These are phyloP conservation scores for Starmera dryadoides DNA, from an alignment of 805 yeast species.

Conservation along the genomic window DNA sequence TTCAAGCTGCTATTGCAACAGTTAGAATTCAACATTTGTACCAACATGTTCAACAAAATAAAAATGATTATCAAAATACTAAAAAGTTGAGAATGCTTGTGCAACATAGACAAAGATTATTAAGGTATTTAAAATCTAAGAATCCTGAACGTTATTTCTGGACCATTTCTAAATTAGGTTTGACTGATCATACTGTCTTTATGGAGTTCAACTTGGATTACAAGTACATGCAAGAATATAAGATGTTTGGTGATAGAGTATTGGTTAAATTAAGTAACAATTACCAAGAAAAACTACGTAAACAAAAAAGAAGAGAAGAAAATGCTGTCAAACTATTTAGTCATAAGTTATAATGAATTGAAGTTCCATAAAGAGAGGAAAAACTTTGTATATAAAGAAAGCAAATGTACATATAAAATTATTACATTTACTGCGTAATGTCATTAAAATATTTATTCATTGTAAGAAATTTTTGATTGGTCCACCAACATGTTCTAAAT, in stretches of 20 bases:
- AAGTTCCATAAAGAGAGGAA: too few species aligned
- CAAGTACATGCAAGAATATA: slow-evolving; percentile 70
- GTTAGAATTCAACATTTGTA: slow-evolving; percentile 72
- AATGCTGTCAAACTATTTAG: slow-evolving; percentile 23
- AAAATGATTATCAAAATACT: slow-evolving; percentile 66
- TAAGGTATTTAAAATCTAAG: slow-evolving; percentile 75
- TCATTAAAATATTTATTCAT: neutral
- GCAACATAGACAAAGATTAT: slow-evolving; percentile 79
- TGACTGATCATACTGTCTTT: slow-evolving; percentile 70
- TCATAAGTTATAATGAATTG: neutral
- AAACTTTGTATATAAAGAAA: neutral
- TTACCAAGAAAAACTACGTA: slow-evolving; percentile 38
- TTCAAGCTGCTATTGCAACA: slow-evolving; percentile 88
- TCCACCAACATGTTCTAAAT: slow-evolving; percentile 71
- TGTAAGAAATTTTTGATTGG: slow-evolving; percentile 63
- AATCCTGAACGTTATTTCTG: slow-evolving; percentile 79
- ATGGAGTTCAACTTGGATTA: slow-evolving; percentile 78
- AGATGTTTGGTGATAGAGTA: slow-evolving; percentile 69
- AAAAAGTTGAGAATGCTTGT: slow-evolving; percentile 75
- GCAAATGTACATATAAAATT: neutral
- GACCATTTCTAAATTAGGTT: slow-evolving; percentile 81
- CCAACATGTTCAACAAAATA: slow-evolving; percentile 60
- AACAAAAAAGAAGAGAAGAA: slow-evolving; percentile 39
- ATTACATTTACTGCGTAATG: neutral
- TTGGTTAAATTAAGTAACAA: slow-evolving; percentile 51